Evolutionary conservation across 2,329 filamentous ascomycete genomes (phyloP).

Genomic region (Aspergillus ibericus): DNA sequence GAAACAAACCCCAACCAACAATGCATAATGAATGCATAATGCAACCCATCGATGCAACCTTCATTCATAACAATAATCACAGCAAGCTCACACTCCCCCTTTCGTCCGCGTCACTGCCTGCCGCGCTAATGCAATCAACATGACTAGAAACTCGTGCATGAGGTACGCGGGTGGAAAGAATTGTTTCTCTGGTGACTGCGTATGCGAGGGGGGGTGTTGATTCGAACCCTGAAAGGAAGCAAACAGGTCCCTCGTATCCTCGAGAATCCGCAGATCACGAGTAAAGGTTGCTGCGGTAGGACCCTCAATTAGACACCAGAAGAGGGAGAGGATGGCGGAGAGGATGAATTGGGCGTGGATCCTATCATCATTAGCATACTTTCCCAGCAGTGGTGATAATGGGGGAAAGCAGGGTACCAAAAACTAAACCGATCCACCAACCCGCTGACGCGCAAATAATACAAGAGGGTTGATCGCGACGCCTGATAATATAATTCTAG

Average conservation of each 20-base stretch:
- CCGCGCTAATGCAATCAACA: not conserved
- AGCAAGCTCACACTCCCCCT: not conserved
- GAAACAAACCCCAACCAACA: too few species aligned
- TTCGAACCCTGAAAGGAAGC: not conserved
- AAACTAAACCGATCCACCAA: not conserved
- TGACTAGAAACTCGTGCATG: not conserved
- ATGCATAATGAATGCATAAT: too few species aligned
- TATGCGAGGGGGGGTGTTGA: too few species aligned
- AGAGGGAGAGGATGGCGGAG: conserved; percentile 4
- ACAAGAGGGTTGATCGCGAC: conserved; percentile 24
- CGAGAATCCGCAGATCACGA: conserved; percentile 1
- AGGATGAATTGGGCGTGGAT: conserved; percentile 8
- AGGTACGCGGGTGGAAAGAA: not conserved
- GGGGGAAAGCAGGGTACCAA: not conserved
- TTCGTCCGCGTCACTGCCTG: not conserved
- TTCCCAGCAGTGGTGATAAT: not conserved
- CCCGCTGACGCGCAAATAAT: not conserved
- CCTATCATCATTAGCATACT: not conserved
- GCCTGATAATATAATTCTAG: conserved; percentile 26
- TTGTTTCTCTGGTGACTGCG: not conserved
- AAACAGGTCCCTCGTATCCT: conserved; percentile 2
- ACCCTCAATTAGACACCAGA: not conserved
- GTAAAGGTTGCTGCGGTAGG: not conserved
- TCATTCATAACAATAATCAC: not conserved
- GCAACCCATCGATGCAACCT: too few species aligned